These are phyloP conservation scores for Kalaharituber pfeilii DNA, from an alignment of 2,329 filamentous ascomycete genomes.

Conservation along the genomic window DNA sequence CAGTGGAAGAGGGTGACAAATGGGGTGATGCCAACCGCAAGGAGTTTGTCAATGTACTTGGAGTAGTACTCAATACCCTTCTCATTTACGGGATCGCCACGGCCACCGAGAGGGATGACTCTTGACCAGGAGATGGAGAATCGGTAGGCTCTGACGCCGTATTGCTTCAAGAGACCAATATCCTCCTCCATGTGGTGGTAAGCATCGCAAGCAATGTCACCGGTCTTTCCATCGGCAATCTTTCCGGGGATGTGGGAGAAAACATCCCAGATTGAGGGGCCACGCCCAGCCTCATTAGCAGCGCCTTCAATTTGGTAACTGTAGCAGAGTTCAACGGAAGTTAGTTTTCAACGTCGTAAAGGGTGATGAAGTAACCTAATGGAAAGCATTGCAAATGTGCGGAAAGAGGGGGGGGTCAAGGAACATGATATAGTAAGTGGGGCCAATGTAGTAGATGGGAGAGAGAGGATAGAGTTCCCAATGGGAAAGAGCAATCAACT, in stretches of 20 bases:
- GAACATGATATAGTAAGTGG: not conserved
- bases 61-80: slow-evolving; percentile 61
- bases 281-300: slow-evolving; percentile 55
- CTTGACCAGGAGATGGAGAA: slow-evolving; percentile 76
- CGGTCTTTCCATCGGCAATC: slow-evolving; percentile 59
- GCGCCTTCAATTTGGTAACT: slow-evolving; percentile 83
- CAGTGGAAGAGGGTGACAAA: slow-evolving; percentile 77
- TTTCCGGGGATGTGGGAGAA: slow-evolving; percentile 69
- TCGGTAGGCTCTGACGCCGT: slow-evolving; percentile 58
- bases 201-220: slow-evolving; percentile 67
- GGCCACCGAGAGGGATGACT: slow-evolving; percentile 70
- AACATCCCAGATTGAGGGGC: slow-evolving; percentile 75
- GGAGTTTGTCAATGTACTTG: slow-evolving; percentile 60
- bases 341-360: slow-evolving; percentile 8
- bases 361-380: not conserved
- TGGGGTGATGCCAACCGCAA: slow-evolving; percentile 58
- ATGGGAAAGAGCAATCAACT: slow-evolving; percentile 24
- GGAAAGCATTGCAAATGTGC: not conserved
- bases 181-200: slow-evolving; percentile 66
- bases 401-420: not conserved
- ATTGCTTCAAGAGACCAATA: slow-evolving; percentile 55
- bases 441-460: too few relatives aligned
- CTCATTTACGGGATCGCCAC: slow-evolving; percentile 64
- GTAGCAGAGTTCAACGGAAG: too few relatives aligned
- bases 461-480: too few relatives aligned